These are phyloP conservation scores for Piper longum DNA, from an alignment of 164 flowering plant species.

Conservation along the genomic window DNA sequence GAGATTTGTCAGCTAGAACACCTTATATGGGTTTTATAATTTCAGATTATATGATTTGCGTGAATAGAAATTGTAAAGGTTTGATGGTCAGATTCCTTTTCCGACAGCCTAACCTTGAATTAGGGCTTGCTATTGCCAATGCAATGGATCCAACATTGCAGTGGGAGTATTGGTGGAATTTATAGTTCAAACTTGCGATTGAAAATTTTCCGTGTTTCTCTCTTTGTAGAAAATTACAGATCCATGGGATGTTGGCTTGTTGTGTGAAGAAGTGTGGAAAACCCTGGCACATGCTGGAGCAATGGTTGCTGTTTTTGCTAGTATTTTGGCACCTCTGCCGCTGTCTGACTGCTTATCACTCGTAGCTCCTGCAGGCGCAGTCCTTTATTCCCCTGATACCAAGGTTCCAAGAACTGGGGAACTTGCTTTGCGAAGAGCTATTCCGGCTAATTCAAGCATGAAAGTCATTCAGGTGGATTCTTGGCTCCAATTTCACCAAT, in stretches of 20 bases:
- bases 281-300: neutral
- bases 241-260: neutral
- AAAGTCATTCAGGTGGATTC: slow-evolving; percentile 66
- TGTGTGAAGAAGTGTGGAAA: neutral
- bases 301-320: neutral
- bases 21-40: too few relatives aligned
- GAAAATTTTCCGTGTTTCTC: too few relatives aligned
- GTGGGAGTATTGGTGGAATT: too few relatives aligned
- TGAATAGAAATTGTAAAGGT: too few relatives aligned
- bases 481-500: neutral
- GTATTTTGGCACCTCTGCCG: neutral
- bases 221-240: too few relatives aligned
- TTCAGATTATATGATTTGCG: too few relatives aligned
- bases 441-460: slow-evolving; percentile 83
- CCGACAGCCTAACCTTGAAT: too few relatives aligned
- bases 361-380: slow-evolving; percentile 52
- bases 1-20: too few relatives aligned
- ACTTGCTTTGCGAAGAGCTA: slow-evolving; percentile 83
- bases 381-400: slow-evolving; percentile 90
- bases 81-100: too few relatives aligned
- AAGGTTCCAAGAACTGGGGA: slow-evolving; percentile 95
- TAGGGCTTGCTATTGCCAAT: too few relatives aligned
- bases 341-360: neutral
- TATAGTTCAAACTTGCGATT: too few relatives aligned
- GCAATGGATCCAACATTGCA: too few relatives aligned